Base-by-base conservation (phyloP, 2,329 filamentous ascomycete species). In the Aspergillus udagawae region DNA sequence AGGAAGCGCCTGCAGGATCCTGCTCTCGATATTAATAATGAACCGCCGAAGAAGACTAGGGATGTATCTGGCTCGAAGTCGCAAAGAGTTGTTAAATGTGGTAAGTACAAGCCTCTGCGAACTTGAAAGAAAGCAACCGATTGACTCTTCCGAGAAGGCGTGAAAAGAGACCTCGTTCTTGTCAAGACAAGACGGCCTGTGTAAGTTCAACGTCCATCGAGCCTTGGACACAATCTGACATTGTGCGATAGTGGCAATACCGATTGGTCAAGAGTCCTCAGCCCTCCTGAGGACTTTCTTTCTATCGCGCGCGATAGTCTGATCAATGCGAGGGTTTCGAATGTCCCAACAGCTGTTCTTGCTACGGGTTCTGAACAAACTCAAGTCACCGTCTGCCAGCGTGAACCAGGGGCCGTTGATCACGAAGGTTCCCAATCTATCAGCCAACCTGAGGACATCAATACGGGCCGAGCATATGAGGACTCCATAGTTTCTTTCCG, bases 11-110 rank as follows among this genome's bases (percentile, higher is more conserved):
- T 53, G 20, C 53, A 61, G 23, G 62, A 68, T 53, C 63, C 65
- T 23, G 64, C 65, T 21, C 56, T 69, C 21, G 60, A 65, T 35
- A 51, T n/a, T 6, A 61, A 59, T n/a, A 59, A 60, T 21, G 27
- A 51, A 28, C 35, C 23, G 5, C 41, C 9, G 25, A 51, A 42
- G 17, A 56, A 53, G 10, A 27, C 17, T 17, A 8, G 28, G 20
- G 47, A 51, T 8, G 29, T 14, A 27, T 49, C 53, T 21, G 42
- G 21, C 10, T 28, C 14, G 10, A 56, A 45, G 7, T 42, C 25
- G 23, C 51, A 51, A 47, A n/a, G 14, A 29, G 17, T 27, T 23
- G 35, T n/a, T n/a, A 60, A 21, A 57, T 20, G 49, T n/a, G 42
- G 57, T 54, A 45, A 57, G 47, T 51, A n/a, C 35, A 42, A 5